These are phyloP conservation scores for Salvia sclarea DNA, from an alignment of 305 asterid genomes.

Conservation along the genomic window DNA sequence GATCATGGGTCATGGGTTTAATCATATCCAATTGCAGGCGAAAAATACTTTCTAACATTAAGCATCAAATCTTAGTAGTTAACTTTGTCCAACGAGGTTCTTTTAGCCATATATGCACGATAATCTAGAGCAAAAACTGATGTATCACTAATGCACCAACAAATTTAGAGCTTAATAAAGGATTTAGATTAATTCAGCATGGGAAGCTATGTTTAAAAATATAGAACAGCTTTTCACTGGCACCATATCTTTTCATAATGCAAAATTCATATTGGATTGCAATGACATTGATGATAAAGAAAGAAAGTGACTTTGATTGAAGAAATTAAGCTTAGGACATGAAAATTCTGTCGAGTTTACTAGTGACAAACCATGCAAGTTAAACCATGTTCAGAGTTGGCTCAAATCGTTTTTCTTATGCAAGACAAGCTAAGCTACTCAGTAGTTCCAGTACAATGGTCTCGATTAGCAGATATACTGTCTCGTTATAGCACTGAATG, in stretches of 20 bases:
- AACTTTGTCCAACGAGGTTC: neutral
- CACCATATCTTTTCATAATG: neutral
- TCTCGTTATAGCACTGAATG: constrained; percentile 7
- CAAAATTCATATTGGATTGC: neutral
- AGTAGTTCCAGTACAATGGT: neutral
- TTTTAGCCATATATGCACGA: neutral
- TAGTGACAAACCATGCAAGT: neutral
- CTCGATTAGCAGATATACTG: neutral
- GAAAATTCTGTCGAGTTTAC: neutral
- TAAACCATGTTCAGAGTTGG: neutral
- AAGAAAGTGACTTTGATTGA: constrained; percentile 17
- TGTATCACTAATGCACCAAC: neutral
- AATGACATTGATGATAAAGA: constrained; percentile 2
- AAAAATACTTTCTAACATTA: neutral
- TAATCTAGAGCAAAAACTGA: neutral
- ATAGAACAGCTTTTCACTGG: neutral
- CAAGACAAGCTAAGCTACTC: neutral
- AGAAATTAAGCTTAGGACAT: neutral
- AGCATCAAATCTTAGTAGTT: neutral
- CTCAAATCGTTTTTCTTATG: neutral
- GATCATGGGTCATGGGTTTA: neutral
- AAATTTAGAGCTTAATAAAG: neutral
- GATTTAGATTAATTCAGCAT: neutral
- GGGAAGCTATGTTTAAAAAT: neutral
- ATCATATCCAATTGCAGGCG: neutral